Conservation (phyloP, 768 basidiomycete genomes). For the Scleroderma citrinum region DNA sequence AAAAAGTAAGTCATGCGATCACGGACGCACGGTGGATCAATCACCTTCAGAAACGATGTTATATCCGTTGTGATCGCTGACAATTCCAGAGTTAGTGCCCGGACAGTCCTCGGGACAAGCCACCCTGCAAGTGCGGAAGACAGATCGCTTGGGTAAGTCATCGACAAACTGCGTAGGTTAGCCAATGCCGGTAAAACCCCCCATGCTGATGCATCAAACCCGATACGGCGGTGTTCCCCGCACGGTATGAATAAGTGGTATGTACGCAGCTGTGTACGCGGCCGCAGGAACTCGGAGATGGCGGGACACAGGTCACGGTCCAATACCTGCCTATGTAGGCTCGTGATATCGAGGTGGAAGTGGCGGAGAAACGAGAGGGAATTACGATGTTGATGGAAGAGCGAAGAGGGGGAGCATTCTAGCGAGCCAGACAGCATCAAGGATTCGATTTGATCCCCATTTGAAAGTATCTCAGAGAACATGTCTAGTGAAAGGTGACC, state of each 20-base stretch:
- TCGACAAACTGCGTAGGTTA: slow-evolving; percentile 47
- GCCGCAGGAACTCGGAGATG: slow-evolving; percentile 60
- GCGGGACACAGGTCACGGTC: slow-evolving; percentile 67
- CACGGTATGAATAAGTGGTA: slow-evolving; percentile 44
- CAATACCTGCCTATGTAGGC: slow-evolving; percentile 35
- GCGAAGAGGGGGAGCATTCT: slow-evolving; percentile 44
- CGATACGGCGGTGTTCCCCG: slow-evolving; percentile 45
- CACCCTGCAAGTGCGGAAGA: slow-evolving; percentile 59
- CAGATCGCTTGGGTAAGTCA: slow-evolving; percentile 60
- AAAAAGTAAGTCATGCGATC: neutral
- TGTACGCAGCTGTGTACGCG: slow-evolving; percentile 44
- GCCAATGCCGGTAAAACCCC: slow-evolving; percentile 58
- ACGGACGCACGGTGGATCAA: neutral
- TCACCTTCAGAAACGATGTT: slow-evolving; percentile 37
- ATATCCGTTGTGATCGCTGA: slow-evolving; percentile 35
- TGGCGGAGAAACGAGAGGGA: slow-evolving; percentile 59
- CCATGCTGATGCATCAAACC: slow-evolving; percentile 68
- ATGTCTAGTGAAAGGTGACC: slow-evolving; percentile 48
- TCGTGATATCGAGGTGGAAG: slow-evolving; percentile 51
- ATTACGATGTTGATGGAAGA: slow-evolving; percentile 40
- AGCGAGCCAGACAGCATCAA: slow-evolving; percentile 51
- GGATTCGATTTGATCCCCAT: slow-evolving; percentile 60
- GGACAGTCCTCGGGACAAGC: slow-evolving; percentile 54
- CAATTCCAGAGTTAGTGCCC: slow-evolving; percentile 41
- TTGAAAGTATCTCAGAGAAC: slow-evolving; percentile 52